phyloP scores from a whole-genome alignment of 2,329 filamentous ascomycete species.

The Colletotrichum godetiae region DNA sequence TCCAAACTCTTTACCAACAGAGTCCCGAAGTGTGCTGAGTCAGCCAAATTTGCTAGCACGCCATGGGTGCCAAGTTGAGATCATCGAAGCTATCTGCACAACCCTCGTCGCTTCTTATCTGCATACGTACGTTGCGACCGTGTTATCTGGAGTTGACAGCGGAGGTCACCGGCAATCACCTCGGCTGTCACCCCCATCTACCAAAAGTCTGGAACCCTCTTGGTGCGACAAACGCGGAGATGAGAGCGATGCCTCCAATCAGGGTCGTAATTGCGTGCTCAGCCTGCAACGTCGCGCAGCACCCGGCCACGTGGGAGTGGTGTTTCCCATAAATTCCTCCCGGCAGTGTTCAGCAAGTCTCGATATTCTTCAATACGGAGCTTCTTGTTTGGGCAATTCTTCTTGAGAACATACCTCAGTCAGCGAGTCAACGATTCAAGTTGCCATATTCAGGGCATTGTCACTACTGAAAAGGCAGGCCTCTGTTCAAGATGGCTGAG shows the following conservation, averaged over 20 bases:
- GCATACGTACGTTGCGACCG: neutral
- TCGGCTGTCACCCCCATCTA: neutral
- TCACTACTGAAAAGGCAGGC: neutral
- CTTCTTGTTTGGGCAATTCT: neutral
- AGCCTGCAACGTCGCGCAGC: slow-evolving; percentile 8
- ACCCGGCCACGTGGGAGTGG: neutral
- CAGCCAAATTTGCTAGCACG: slow-evolving; percentile 6
- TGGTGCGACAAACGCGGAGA: slow-evolving; percentile 3
- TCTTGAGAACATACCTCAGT: neutral
- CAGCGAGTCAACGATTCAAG: neutral
- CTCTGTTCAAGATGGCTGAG: neutral
- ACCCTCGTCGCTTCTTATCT: slow-evolving; percentile 18
- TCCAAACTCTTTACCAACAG: neutral
- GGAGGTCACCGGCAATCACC: neutral
- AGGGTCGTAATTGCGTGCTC: slow-evolving; percentile 30
- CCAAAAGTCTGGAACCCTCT: neutral
- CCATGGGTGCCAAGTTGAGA: slow-evolving; percentile 20
- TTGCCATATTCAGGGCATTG: neutral
- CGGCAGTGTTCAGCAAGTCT: neutral
- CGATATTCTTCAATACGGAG: neutral
- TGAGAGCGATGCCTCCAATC: slow-evolving; percentile 3
- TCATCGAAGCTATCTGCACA: slow-evolving; percentile 8
- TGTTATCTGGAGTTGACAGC: neutral
- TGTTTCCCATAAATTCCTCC: neutral
- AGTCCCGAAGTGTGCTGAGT: neutral